Evolutionary conservation across 257 asterid species (phyloP).

Genomic region (Gentiana dahurica): DNA sequence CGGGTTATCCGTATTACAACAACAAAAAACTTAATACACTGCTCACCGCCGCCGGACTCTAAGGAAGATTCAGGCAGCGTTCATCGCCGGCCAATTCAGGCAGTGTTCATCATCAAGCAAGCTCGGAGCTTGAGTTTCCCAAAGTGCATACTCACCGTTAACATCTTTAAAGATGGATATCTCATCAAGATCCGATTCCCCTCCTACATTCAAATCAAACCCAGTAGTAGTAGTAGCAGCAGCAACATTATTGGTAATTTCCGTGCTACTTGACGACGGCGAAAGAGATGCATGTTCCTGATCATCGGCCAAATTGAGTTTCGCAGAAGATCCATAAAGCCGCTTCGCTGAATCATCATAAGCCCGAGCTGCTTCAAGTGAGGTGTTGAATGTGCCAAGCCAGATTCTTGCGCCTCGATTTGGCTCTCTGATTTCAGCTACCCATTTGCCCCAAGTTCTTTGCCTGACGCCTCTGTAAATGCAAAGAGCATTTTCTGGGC

Average conservation of each 20-base stretch:
- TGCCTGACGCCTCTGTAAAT: slow-evolving; percentile 72
- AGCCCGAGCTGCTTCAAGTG: slow-evolving; percentile 65
- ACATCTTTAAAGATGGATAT: slow-evolving; percentile 32
- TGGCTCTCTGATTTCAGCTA: slow-evolving; percentile 77
- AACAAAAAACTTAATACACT: too few species aligned
- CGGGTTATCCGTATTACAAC: too few species aligned
- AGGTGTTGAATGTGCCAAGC: slow-evolving; percentile 68
- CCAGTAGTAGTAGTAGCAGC: slow-evolving; percentile 1
- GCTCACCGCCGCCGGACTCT: too few species aligned
- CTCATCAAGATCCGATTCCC: slow-evolving; percentile 33
- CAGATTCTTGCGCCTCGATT: slow-evolving; percentile 63
- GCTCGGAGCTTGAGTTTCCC: slow-evolving; percentile 49
- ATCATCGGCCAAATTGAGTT: slow-evolving; percentile 33
- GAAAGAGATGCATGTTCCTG: not conserved
- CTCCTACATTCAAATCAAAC: slow-evolving; percentile 14
- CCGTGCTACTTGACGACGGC: not conserved
- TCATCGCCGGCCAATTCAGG: slow-evolving; percentile 23
- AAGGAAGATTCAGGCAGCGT: not conserved
- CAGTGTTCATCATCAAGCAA: slow-evolving; percentile 34
- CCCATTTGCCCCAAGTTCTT: slow-evolving; percentile 88
- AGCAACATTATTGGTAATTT: not conserved
- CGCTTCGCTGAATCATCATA: slow-evolving; percentile 56
- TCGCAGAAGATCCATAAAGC: slow-evolving; percentile 47
- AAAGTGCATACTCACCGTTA: slow-evolving; percentile 20
- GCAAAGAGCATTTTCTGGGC: slow-evolving; percentile 67